These are phyloP conservation scores for Phaffia rhodozyma DNA, from an alignment of 1,284 basidiomycete genomes.

Conservation along the genomic window DNA sequence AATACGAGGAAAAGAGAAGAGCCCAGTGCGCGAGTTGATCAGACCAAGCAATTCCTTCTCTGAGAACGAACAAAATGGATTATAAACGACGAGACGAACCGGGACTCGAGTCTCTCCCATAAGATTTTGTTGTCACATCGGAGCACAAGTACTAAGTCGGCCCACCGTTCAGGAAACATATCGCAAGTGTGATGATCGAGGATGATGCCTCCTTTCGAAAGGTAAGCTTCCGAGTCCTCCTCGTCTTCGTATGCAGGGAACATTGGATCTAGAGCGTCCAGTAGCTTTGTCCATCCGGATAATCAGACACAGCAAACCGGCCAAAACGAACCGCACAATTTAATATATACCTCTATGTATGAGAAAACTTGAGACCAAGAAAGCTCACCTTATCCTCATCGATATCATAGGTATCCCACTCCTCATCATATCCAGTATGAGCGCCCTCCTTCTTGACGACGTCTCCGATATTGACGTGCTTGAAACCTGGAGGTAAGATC, in stretches of 20 bases:
- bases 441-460: slow-evolving; percentile 72
- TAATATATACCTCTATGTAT: not conserved
- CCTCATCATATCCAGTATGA: slow-evolving; percentile 76
- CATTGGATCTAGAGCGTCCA: slow-evolving; percentile 73
- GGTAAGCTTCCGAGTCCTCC: not conserved
- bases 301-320: not conserved
- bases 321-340: not conserved
- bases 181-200: slow-evolving; percentile 98
- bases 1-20: not conserved
- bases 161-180: slow-evolving; percentile 89
- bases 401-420: slow-evolving; percentile 88
- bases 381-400: slow-evolving; percentile 78
- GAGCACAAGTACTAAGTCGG: slow-evolving; percentile 90
- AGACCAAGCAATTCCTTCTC: not conserved
- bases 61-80: slow-evolving; percentile 5
- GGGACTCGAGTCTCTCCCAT: slow-evolving; percentile 87
- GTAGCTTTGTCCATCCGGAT: slow-evolving; percentile 41
- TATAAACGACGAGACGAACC: slow-evolving; percentile 44
- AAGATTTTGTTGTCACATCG: slow-evolving; percentile 76
- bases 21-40: not conserved
- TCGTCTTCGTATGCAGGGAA: slow-evolving; percentile 27
- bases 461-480: slow-evolving; percentile 81
- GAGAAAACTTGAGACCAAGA: not conserved
- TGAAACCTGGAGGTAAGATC: slow-evolving; percentile 42
- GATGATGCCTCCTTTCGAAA: slow-evolving; percentile 56